These are phyloP conservation scores for Incumbomyces delicatus DNA, from an alignment of 2,329 filamentous ascomycete species.

Conservation along the genomic window DNA sequence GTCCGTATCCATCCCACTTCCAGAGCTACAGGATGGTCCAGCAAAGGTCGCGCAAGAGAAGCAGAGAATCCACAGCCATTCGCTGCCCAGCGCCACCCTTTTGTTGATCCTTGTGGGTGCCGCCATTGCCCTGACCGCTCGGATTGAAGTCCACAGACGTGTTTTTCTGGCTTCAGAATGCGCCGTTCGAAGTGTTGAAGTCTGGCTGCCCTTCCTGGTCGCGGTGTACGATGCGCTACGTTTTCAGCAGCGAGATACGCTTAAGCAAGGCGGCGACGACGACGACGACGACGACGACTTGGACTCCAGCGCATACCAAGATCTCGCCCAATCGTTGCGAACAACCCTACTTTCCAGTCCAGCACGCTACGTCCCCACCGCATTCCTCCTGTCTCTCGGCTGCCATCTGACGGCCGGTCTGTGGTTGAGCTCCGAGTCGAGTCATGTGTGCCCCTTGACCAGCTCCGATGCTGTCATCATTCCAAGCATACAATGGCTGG, in stretches of 20 bases:
- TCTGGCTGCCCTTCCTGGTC: slow-evolving; percentile 31
- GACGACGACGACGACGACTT: slow-evolving; percentile 14
- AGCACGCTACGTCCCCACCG: slow-evolving; percentile 30
- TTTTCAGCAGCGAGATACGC: slow-evolving; percentile 22
- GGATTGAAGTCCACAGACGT: slow-evolving; percentile 33
- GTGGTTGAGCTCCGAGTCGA: slow-evolving; percentile 31
- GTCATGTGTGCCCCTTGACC: slow-evolving; percentile 40
- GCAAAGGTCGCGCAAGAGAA: not conserved
- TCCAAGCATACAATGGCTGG: slow-evolving; percentile 29
- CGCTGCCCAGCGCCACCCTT: not conserved
- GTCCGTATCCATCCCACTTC: not conserved
- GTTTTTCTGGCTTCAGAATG: slow-evolving; percentile 36
- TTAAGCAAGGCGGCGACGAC: slow-evolving; percentile 14
- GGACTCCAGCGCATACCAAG: slow-evolving; percentile 12
- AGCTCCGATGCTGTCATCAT: slow-evolving; percentile 27
- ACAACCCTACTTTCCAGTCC: slow-evolving; percentile 26
- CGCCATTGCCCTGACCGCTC: slow-evolving; percentile 22
- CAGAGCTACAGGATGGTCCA: not conserved
- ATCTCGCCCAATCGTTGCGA: slow-evolving; percentile 26
- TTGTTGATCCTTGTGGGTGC: slow-evolving; percentile 14
- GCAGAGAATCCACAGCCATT: not conserved
- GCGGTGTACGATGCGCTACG: slow-evolving; percentile 33
- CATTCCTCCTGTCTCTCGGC: slow-evolving; percentile 30
- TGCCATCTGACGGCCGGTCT: slow-evolving; percentile 29
- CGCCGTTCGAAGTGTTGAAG: slow-evolving; percentile 20